Evolutionary conservation across 139 green algal genomes (phyloP), one percentile per base, ranked within the genome.

Genomic region (Micractinium conductrix): DNA sequence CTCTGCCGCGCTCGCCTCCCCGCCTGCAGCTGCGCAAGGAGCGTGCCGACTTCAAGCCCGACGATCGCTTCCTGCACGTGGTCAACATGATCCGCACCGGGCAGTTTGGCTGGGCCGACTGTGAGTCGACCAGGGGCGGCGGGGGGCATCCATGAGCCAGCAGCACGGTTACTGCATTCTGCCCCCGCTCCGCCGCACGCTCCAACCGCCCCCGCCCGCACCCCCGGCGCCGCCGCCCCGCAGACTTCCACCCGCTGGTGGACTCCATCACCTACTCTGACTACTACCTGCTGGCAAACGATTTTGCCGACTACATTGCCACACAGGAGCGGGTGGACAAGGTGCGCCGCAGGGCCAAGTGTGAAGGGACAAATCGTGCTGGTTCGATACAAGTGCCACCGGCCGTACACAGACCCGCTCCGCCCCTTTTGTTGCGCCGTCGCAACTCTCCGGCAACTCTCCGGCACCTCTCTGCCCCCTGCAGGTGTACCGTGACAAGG

Each of bases 271-370:
- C 92, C 74, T 94, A 67, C 42, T 86, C 86, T 2, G 97, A 99
- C 90, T 98, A 93, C 85, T 99, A 99, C 93, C 94, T 99, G 73
- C 84, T 99, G 65, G 97, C 95, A 65, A 98, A 98, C 84, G 97
- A 99, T 93, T 99, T 99, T 84, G 84, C 90, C 14, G 83, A 88
- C 45, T 99, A 99, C 92, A 80, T 99, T 0, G 85, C 95, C 1
- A 91, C 93, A 26, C 96, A 99, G 93, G 90, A 87, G 16, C 87
- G 90, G 38, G 93, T 96, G 40, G 95, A 98, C 73, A 83, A 80
- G 69, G 78, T 78, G 43, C 33, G 33, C 26, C 19, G 19, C 53
- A 4, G 5, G 53, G 53, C 53, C 26, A 16, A 16, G 48, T 58
- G 48, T 10, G 48, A 24, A 16, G 48, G 48, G 48, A n/a, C n/a